Percentiles rank a stretch among this genome's conserved stretches.
Evolutionary conservation across 176 grass and related monocot species (phyloP).

Genomic region (Rhynchospora pubera): DNA sequence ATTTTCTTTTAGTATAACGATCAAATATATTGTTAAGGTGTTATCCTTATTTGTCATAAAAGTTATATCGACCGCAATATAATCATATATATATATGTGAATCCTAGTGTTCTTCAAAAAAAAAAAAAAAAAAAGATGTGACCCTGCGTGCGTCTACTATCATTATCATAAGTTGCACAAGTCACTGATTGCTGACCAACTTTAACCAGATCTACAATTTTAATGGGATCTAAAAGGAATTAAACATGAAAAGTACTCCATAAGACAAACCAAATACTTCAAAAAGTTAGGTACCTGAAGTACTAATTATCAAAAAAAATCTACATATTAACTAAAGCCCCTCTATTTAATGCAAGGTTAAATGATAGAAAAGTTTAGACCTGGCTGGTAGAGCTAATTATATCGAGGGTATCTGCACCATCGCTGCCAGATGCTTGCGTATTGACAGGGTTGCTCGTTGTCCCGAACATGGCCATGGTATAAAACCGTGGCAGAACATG

Average conservation of each 20-base stretch:
- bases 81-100: not conserved
- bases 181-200: too few relatives aligned
- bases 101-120: not conserved
- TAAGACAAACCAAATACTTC: not conserved
- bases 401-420: slow-evolving; percentile 49
- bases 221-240: too few relatives aligned
- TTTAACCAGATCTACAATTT: too few relatives aligned
- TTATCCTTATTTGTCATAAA: not conserved
- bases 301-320: not conserved
- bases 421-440: slow-evolving; percentile 52
- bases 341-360: not conserved
- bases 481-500: slow-evolving; percentile 57
- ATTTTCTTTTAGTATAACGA: too few relatives aligned
- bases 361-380: not conserved
- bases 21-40: not conserved
- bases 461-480: slow-evolving; percentile 39
- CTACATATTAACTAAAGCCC: not conserved
- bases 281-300: not conserved
- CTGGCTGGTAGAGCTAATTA: slow-evolving; percentile 41
- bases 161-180: too few relatives aligned
- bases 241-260: too few relatives aligned
- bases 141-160: too few relatives aligned
- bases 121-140: too few relatives aligned
- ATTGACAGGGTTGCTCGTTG: slow-evolving; percentile 56
- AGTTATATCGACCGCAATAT: not conserved